Conservation (phyloP, 2,329 filamentous ascomycete genomes). For the Cercospora sp. region DNA sequence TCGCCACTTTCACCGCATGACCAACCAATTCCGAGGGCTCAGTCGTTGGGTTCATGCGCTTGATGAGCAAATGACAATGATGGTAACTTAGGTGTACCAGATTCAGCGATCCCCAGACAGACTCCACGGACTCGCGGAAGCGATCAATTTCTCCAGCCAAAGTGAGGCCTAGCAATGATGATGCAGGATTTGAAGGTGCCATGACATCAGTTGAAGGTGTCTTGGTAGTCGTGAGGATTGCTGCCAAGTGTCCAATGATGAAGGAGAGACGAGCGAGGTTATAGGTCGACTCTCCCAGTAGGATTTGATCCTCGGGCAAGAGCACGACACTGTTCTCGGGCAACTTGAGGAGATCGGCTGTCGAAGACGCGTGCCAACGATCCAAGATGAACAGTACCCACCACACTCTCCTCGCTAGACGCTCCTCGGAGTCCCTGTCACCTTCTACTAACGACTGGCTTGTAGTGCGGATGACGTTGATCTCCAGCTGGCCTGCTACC, state of each 20-base stretch:
- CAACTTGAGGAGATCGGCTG: conserved; percentile 63
- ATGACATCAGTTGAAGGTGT: conserved; percentile 49
- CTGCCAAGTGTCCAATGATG: conserved; percentile 58
- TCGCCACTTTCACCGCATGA: conserved; percentile 60
- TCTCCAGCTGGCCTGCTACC: conserved; percentile 64
- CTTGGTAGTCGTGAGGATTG: conserved; percentile 49
- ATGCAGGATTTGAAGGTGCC: conserved; percentile 44
- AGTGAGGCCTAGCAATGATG: conserved; percentile 51
- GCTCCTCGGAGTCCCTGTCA: conserved; percentile 62
- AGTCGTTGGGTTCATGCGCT: conserved; percentile 59
- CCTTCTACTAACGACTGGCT: conserved; percentile 47
- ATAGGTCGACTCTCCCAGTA: conserved; percentile 65
- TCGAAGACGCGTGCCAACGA: conserved; percentile 71
- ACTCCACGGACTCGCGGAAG: conserved; percentile 65
- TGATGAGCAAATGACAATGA: conserved; percentile 66
- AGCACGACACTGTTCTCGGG: conserved; percentile 63
- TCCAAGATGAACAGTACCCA: conserved; percentile 72
- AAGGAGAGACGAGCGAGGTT: conserved; percentile 65
- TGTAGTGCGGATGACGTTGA: conserved; percentile 53
- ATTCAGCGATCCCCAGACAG: conserved; percentile 53
- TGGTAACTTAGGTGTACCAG: conserved; percentile 69
- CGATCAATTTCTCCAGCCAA: conserved; percentile 63
- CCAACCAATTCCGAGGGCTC: conserved; percentile 61
- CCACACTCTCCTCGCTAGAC: conserved; percentile 66
- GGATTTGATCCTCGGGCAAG: conserved; percentile 58